These are phyloP conservation scores for Fusarium marasasianum DNA, from an alignment of 2,329 filamentous ascomycete genomes.

Conservation along the genomic window DNA sequence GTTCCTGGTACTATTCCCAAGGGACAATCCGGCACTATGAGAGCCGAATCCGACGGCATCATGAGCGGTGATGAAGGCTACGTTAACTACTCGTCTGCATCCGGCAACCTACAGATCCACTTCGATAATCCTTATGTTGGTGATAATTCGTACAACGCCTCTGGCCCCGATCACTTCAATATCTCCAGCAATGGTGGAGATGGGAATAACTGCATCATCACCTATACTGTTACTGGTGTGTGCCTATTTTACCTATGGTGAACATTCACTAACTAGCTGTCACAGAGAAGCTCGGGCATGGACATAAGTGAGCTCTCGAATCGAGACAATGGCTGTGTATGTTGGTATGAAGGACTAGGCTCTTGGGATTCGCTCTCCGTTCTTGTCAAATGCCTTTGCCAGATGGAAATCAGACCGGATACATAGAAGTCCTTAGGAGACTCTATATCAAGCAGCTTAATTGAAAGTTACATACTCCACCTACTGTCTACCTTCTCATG, in stretches of 20 bases:
- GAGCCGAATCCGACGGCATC: neutral
- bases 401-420: rapidly evolving
- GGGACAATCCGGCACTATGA: neutral
- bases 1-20: neutral
- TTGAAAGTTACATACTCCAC: too few species aligned
- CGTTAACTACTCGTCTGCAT: rapidly evolving
- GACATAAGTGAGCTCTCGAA: neutral
- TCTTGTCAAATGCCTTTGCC: rapidly evolving
- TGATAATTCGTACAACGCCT: neutral
- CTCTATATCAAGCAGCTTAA: neutral
- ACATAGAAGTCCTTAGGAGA: rapidly evolving
- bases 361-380: neutral
- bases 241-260: rapidly evolving
- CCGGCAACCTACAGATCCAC: neutral
- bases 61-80: neutral
- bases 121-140: neutral
- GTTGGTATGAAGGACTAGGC: neutral
- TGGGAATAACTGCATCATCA: neutral
- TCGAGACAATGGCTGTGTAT: too few species aligned
- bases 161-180: neutral
- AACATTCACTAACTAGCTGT: rapidly evolving
- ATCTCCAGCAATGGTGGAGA: neutral
- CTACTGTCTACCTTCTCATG: neutral
- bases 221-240: neutral
- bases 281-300: neutral